These are phyloP conservation scores for Pseudozyma sp. DNA, from an alignment of 1,284 basidiomycete genomes.

Conservation along the genomic window DNA sequence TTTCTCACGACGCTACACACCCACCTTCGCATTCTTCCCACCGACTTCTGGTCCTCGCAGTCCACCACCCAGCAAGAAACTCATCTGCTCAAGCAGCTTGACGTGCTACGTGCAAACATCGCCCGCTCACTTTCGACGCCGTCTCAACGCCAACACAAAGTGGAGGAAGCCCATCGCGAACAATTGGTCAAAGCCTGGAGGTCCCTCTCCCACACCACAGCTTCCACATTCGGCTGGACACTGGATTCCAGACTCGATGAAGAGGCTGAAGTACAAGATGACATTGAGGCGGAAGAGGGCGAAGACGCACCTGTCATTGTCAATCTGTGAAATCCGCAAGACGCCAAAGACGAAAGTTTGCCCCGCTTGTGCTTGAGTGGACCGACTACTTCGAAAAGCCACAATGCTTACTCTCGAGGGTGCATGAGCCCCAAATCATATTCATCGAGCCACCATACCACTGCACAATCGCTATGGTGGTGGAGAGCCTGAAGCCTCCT, in stretches of 20 bases:
- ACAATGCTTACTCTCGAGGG: no score
- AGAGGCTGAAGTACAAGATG: slow-evolving; percentile 41
- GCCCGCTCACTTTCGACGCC: slow-evolving; percentile 24
- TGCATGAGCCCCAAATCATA: no score
- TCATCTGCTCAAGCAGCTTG: slow-evolving; percentile 16
- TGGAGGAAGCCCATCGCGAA: not conserved
- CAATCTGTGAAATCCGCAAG: slow-evolving; percentile 12
- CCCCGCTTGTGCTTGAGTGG: no score
- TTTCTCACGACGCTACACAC: slow-evolving; percentile 23
- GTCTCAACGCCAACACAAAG: not conserved
- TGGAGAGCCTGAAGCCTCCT: slow-evolving; percentile 23
- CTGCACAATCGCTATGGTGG: slow-evolving; percentile 12
- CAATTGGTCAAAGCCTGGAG: slow-evolving; percentile 34
- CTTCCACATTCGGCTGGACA: slow-evolving; percentile 26
- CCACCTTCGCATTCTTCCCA: slow-evolving; percentile 16
- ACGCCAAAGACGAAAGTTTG: no score
- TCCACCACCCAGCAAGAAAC: slow-evolving; percentile 11
- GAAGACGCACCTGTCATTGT: slow-evolving; percentile 51
- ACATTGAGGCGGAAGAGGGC: slow-evolving; percentile 38
- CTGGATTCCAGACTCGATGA: slow-evolving; percentile 39
- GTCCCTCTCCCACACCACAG: slow-evolving; percentile 18
- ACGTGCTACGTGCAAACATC: slow-evolving; percentile 27
- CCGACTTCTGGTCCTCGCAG: slow-evolving; percentile 39
- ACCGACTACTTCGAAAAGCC: no score
- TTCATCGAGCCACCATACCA: no score